Evolutionary conservation across 805 yeast genomes (phyloP).

Genomic region (Ogataea kodamae): DNA sequence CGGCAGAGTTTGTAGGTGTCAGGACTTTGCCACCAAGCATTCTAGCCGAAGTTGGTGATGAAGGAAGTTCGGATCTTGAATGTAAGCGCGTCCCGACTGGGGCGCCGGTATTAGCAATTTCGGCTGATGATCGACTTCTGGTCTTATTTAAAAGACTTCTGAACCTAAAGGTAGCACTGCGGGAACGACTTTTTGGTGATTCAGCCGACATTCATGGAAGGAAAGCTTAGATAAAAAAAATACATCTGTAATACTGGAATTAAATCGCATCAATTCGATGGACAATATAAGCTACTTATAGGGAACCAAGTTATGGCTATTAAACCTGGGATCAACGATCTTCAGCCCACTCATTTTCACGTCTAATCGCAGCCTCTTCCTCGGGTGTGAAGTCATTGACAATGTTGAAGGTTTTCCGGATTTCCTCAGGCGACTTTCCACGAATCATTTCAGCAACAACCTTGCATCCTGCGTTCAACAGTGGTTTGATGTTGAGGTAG

Average conservation of each 20-base stretch:
- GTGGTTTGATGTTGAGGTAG: constrained; percentile 69
- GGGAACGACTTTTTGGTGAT: constrained; percentile 7
- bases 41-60: no score
- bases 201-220: constrained; percentile 11
- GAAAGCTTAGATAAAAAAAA: constrained; percentile 1
- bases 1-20: no score
- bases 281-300: background rate
- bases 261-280: no score
- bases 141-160: constrained; percentile 13
- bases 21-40: no score
- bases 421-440: constrained; percentile 76
- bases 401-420: constrained; percentile 74
- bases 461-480: constrained; percentile 75
- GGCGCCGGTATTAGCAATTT: constrained; percentile 8
- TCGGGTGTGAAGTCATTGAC: constrained; percentile 83
- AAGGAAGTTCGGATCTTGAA: no score
- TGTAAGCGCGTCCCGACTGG: no score
- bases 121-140: constrained; percentile 10
- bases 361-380: constrained; percentile 82
- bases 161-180: constrained; percentile 12
- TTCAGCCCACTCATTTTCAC: constrained; percentile 91
- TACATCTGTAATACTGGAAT: background rate
- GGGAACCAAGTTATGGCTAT: background rate
- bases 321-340: constrained; percentile 56
- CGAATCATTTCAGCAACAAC: constrained; percentile 82